These are phyloP conservation scores for Boletus speciosus DNA, from an alignment of 768 basidiomycete genomes.

Conservation along the genomic window DNA sequence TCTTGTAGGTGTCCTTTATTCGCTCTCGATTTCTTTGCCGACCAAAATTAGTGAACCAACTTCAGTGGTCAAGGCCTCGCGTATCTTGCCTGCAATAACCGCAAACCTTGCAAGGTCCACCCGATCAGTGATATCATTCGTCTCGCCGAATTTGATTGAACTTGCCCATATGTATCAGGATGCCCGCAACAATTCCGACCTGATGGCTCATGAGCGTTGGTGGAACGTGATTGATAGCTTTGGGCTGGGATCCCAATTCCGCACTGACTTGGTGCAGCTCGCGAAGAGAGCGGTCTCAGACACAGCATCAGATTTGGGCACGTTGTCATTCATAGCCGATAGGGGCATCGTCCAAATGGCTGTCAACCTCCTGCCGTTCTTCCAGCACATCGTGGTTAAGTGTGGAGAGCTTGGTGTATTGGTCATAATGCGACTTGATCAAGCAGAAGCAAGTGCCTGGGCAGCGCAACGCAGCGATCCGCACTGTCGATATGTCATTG, in stretches of 20 bases:
- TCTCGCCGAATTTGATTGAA: conserved; percentile 86
- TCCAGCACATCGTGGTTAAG: conserved; percentile 82
- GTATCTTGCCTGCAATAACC: conserved; percentile 62
- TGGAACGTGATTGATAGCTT: conserved; percentile 66
- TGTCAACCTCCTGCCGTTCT: conserved; percentile 77
- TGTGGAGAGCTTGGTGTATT: conserved; percentile 70
- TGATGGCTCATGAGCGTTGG: conserved; percentile 55
- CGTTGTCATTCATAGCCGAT: conserved; percentile 59
- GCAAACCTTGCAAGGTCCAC: conserved; percentile 33
- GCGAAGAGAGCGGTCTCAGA: conserved; percentile 45
- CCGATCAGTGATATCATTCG: conserved; percentile 57
- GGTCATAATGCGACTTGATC: conserved; percentile 53
- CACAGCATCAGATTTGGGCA: conserved; percentile 38
- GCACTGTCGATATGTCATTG: conserved; percentile 47
- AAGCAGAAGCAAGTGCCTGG: conserved; percentile 48
- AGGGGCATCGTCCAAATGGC: conserved; percentile 79
- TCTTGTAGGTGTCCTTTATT: conserved; percentile 55
- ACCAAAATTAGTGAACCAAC: conserved; percentile 77
- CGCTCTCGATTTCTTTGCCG: not conserved
- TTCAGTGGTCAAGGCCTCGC: conserved; percentile 74
- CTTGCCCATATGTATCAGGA: conserved; percentile 56
- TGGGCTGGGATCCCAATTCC: conserved; percentile 63
- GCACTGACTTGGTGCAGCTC: conserved; percentile 60
- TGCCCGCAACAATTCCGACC: conserved; percentile 43
- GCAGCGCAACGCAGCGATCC: conserved; percentile 44